phyloP scores from a whole-genome alignment of 176 grass and related monocot species.

The Carex pumila region DNA sequence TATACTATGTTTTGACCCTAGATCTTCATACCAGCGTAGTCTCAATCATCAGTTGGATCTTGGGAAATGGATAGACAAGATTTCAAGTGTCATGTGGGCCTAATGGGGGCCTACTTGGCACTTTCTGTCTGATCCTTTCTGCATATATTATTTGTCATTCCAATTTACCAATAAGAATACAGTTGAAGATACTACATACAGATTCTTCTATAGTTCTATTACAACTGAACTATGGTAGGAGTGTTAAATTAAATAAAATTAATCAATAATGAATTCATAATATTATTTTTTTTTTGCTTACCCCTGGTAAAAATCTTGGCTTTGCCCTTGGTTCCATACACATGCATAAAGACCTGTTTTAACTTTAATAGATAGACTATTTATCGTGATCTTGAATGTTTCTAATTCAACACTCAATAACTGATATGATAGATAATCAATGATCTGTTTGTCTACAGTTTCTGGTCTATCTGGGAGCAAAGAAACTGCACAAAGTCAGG shows the following conservation, averaged over 20 bases:
- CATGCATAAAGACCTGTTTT: not conserved
- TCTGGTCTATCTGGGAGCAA: conserved; percentile 84
- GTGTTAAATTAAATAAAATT: not conserved
- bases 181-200: not conserved
- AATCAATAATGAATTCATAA: too few species aligned
- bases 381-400: not conserved
- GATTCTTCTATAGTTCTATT: not conserved
- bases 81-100: not conserved
- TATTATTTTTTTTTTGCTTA: too few species aligned
- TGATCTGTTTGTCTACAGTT: conserved; percentile 34
- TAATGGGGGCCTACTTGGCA: not conserved
- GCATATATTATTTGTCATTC: not conserved
- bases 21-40: not conserved
- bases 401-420: not conserved
- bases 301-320: too few species aligned
- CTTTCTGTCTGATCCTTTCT: not conserved
- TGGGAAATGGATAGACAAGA: not conserved
- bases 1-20: not conserved
- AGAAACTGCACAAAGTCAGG: conserved; percentile 88
- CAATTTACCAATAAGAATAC: not conserved
- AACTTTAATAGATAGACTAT: not conserved
- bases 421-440: not conserved
- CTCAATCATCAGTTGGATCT: not conserved
- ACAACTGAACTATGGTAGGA: not conserved
- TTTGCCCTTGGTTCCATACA: not conserved